Evolutionary conservation across 2,329 filamentous ascomycete species (phyloP), one percentile per base, ranked within the genome.

Genomic region (Pyrenochaeta sp.): DNA sequence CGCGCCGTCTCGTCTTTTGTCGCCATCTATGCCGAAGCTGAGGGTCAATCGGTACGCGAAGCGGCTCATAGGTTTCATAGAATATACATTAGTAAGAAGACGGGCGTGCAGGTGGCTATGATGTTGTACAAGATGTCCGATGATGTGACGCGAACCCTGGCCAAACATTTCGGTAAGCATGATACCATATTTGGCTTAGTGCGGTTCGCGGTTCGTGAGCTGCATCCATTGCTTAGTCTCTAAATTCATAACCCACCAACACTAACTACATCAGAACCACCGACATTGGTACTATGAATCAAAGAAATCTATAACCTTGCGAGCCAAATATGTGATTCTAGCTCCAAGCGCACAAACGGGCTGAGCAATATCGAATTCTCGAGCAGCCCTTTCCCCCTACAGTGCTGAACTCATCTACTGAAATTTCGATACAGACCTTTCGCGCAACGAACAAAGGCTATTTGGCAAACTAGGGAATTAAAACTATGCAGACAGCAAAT

Each of bases 11-110:
- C 64, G 45, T 66, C 55, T 41, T 67, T 63, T 39, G 63, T 56
- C 41, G 71, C 68, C 73, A 75, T 75, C 43, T 54, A 33, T 39
- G 12, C 21, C 7, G 35, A 15, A 46, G n/a, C n/a, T 11, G 46
- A 30, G 27, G 36, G 12, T 35, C 2, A 23, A 17, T 20, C 30
- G 29, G 35, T 47, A 32, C 18, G 44, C 31, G 55, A 47, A 29
- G 7, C 33, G 31, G 10, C 43, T 70, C 60, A 71, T 57, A 59
- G 29, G 45, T 33, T 39, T 21, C 35, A 49, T 65, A 64, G 46
- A 67, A 63, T 71, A 72, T 69, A 68, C 66, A 71, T 69, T 58
- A 56, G 39, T 63, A 61, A 60, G 51, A 61, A 61, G 53, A 61
- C 48, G 39, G 31, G 49, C 39, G 52, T 41, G 46, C 42, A 45